Evolutionary conservation across 2,329 filamentous ascomycete genomes (phyloP).

Genomic region (Nakataea oryzae): DNA sequence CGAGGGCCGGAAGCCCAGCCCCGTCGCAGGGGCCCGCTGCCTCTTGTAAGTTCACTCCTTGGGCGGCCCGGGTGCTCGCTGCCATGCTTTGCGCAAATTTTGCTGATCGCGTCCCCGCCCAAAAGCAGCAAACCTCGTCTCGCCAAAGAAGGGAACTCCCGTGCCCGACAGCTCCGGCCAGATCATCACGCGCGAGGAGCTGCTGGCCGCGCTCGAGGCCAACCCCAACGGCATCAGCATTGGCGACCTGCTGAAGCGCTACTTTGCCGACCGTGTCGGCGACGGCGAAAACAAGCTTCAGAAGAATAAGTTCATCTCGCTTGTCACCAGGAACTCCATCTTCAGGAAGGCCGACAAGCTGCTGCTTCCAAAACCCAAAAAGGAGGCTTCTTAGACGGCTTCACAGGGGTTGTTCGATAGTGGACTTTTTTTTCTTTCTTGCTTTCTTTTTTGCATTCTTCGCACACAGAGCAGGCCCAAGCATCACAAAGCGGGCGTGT

Average conservation of each 20-base stretch:
- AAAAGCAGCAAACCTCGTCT: conserved; percentile 11
- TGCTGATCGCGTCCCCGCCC: not conserved
- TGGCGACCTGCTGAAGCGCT: conserved; percentile 35
- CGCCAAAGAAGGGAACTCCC: conserved; percentile 10
- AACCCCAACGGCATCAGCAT: conserved; percentile 42
- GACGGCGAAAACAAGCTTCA: conserved; percentile 39
- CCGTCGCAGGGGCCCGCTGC: conserved; percentile 23
- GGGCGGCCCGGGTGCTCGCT: not conserved
- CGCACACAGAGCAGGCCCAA: not conserved
- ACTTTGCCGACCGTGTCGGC: conserved; percentile 42
- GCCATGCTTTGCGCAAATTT: not conserved
- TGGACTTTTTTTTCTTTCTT: not conserved
- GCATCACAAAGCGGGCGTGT: not conserved
- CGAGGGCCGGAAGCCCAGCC: conserved; percentile 51
- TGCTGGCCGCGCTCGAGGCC: conserved; percentile 41
- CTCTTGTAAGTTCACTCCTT: conserved; percentile 1
- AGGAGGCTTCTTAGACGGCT: not conserved
- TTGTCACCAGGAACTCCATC: conserved; percentile 45
- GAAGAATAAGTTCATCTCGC: conserved; percentile 44
- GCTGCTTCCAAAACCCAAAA: conserved; percentile 19
- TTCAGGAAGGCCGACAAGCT: conserved; percentile 47
- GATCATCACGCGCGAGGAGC: conserved; percentile 34
- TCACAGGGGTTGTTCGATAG: too few species aligned
- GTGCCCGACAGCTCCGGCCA: not conserved
- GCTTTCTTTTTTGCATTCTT: not conserved